Evolutionary conservation across 352 stramenopile genomes (phyloP).

Genomic region (Elongisporangium senticosum): DNA sequence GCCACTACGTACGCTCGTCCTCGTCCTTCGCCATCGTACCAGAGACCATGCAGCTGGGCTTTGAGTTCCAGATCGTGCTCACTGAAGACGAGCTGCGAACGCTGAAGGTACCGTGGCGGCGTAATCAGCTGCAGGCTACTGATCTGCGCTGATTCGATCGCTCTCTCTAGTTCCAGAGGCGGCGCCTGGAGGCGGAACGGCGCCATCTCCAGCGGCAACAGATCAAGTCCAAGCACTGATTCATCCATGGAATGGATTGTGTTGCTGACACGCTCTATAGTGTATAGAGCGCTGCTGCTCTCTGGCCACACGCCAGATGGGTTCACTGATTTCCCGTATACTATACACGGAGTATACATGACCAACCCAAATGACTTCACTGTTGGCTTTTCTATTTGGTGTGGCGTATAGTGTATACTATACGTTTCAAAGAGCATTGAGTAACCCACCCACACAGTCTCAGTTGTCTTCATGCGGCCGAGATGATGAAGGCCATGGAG

Average conservation of each 20-base stretch:
- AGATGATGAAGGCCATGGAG: background rate
- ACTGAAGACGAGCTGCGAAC: constrained; percentile 51
- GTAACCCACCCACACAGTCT: background rate
- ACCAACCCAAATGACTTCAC: too few species aligned
- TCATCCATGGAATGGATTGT: background rate
- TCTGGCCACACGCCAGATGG: background rate
- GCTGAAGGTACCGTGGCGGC: constrained; percentile 30
- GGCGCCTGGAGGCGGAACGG: constrained; percentile 49
- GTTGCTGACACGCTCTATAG: too few species aligned
- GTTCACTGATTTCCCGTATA: background rate
- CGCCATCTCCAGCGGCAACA: constrained; percentile 40
- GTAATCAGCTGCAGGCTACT: background rate
- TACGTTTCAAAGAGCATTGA: background rate
- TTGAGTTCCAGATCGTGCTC: constrained; percentile 59
- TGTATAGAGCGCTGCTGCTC: background rate
- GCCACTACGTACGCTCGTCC: constrained; percentile 42
- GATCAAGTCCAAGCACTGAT: background rate
- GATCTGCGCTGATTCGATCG: background rate
- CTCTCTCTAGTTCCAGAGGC: constrained; percentile 35
- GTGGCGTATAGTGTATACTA: background rate
- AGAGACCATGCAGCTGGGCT: constrained; percentile 4
- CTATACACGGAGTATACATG: background rate
- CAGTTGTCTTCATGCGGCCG: background rate
- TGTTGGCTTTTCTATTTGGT: background rate
- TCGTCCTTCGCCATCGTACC: constrained; percentile 11